These are phyloP conservation scores for Domatiomyces globalis DNA, from an alignment of 2,329 filamentous ascomycete genomes.

Conservation along the genomic window DNA sequence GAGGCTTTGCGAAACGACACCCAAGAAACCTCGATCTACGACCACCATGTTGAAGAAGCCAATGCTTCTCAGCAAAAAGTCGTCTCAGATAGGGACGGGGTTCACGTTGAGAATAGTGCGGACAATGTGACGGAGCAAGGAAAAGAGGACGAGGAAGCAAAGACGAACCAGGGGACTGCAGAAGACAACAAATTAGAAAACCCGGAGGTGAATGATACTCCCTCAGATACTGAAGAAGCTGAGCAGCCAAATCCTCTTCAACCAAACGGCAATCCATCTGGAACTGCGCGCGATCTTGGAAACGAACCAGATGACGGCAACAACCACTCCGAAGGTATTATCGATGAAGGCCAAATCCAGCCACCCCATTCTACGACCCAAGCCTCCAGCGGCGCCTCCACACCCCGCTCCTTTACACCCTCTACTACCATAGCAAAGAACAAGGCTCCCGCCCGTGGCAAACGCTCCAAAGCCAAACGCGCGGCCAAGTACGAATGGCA, in stretches of 20 bases:
- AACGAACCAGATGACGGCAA: constrained; percentile 24
- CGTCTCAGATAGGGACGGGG: constrained; percentile 22
- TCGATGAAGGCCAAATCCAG: constrained; percentile 2
- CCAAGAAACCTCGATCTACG: constrained; percentile 9
- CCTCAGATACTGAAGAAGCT: constrained; percentile 16
- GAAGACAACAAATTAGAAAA: constrained; percentile 21
- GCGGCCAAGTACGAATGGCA: constrained; percentile 85
- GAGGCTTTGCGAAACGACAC: constrained; percentile 17
- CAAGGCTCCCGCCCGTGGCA: constrained; percentile 16
- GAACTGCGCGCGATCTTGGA: constrained; percentile 8
- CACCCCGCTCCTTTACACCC: constrained; percentile 11
- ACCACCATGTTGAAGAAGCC: constrained; percentile 18
- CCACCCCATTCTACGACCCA: constrained; percentile 21
- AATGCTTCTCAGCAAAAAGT: constrained; percentile 5
- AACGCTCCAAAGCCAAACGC: constrained; percentile 33
- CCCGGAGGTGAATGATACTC: constrained; percentile 14
- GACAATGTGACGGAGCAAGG: constrained; percentile 18
- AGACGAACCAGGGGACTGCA: constrained; percentile 19
- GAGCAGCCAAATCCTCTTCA: constrained; percentile 14
- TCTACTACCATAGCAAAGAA: constrained; percentile 15
- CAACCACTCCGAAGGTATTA: constrained; percentile 7
- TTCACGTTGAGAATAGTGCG: constrained; percentile 19
- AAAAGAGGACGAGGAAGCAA: constrained; percentile 17
- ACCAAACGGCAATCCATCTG: background rate
- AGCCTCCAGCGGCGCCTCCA: constrained; percentile 6